Conservation (phyloP, 305 asterid species). For the Plantago coronopus region DNA sequence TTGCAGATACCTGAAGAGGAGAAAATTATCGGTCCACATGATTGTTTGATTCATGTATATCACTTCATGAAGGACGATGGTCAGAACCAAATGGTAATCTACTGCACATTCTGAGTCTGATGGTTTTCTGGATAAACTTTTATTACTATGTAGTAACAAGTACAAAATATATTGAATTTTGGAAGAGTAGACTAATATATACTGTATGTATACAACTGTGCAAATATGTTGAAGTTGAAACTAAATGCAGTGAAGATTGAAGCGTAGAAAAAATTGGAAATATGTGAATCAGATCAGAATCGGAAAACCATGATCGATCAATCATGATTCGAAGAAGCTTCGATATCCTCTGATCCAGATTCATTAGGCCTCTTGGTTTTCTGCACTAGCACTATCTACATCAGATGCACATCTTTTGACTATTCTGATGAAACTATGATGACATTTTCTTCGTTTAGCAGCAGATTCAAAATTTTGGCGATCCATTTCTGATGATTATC, state of each 20-base stretch:
- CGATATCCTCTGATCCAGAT: too few relatives aligned
- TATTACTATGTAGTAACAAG: too few relatives aligned
- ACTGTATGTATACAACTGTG: conserved; percentile 5
- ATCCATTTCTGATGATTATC: conserved; percentile 74
- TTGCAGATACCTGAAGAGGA: conserved; percentile 76
- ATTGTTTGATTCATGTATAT: conserved; percentile 73
- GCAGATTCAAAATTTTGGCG: conserved; percentile 89
- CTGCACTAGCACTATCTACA: too few relatives aligned
- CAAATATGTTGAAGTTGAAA: neutral
- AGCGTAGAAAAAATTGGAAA: neutral
- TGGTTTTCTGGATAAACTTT: neutral
- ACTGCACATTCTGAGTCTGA: conserved; percentile 5
- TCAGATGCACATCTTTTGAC: too few relatives aligned
- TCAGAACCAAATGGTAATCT: conserved; percentile 66
- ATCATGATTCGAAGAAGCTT: too few relatives aligned
- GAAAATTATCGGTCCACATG: conserved; percentile 66
- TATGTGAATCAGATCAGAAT: too few relatives aligned
- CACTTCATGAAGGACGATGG: conserved; percentile 71
- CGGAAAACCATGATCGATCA: too few relatives aligned
- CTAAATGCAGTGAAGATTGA: too few relatives aligned
- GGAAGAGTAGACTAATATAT: neutral
- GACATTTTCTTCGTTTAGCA: conserved; percentile 23
- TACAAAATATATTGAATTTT: conserved; percentile 1
- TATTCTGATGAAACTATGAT: neutral
- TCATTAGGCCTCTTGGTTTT: too few relatives aligned